Percentiles rank a stretch among this genome's conserved stretches.
These are phyloP conservation scores for Castanopsis chinensis DNA, from an alignment of 306 rosid genomes.

Conservation along the genomic window DNA sequence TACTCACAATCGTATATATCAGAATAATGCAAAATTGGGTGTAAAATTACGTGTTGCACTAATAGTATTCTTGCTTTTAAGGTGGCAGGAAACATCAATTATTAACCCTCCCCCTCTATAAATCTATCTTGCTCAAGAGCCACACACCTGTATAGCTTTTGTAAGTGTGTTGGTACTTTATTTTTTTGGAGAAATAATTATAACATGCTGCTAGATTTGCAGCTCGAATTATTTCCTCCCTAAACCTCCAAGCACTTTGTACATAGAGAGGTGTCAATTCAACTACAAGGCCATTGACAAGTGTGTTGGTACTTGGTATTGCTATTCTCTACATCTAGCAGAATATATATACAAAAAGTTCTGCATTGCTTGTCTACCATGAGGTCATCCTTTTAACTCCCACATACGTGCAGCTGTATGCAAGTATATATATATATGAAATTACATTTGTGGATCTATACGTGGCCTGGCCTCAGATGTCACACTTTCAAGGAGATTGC, in stretches of 20 bases:
- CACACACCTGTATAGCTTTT: conserved; percentile 4
- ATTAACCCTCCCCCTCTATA: conserved; percentile 8
- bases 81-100: conserved; percentile 47
- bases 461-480: background rate
- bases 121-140: conserved; percentile 11
- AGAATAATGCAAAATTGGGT: too few species aligned
- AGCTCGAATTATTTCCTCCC: too few species aligned
- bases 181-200: too few species aligned
- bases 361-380: background rate
- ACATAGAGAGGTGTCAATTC: too few species aligned
- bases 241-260: too few species aligned
- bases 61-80: conserved; percentile 9
- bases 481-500: too few species aligned
- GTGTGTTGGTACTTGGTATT: conserved; percentile 1
- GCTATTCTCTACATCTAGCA: background rate
- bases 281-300: background rate
- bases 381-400: background rate
- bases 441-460: background rate
- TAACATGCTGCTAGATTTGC: too few species aligned
- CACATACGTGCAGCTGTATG: background rate
- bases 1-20: too few species aligned
- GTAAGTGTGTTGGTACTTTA: background rate
- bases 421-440: background rate
- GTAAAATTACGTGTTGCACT: too few species aligned
- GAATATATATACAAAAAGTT: background rate